Conservation (phyloP, 495 filamentous ascomycete genomes). For the Talaromyces trachyspermus region DNA sequence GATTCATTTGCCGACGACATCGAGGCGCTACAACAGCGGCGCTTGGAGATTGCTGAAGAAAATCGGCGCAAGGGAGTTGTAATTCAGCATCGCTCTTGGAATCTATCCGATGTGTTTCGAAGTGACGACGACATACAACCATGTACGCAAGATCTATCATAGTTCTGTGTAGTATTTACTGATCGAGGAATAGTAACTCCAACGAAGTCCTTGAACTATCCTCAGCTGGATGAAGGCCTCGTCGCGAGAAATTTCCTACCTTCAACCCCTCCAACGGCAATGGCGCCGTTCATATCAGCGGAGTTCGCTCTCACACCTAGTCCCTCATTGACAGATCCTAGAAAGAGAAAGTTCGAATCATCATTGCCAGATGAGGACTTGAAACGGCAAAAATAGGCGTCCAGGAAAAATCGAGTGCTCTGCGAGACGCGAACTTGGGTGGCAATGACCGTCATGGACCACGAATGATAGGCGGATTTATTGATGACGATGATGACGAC, state of each 20-base stretch:
- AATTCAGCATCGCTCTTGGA: conserved; percentile 57
- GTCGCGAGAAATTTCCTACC: conserved; percentile 14
- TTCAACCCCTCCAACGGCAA: conserved; percentile 28
- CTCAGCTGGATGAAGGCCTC: conserved; percentile 7
- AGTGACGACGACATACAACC: conserved; percentile 52
- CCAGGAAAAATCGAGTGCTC: background rate
- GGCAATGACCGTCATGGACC: background rate
- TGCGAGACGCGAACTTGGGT: background rate
- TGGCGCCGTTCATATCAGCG: conserved; percentile 59
- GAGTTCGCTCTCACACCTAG: conserved; percentile 50
- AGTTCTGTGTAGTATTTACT: conserved; percentile 5
- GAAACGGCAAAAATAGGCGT: conserved; percentile 35
- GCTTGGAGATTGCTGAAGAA: conserved; percentile 45
- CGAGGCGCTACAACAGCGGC: conserved; percentile 46
- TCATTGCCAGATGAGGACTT: conserved; percentile 27
- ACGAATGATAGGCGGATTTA: conserved; percentile 24
- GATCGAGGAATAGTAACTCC: conserved; percentile 30
- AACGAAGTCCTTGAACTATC: conserved; percentile 23
- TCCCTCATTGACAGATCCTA: conserved; percentile 33
- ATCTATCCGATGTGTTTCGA: conserved; percentile 51
- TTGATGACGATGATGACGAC: conserved; percentile 28
- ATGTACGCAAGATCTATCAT: conserved; percentile 21
- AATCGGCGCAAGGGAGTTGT: conserved; percentile 41
- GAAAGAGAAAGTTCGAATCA: conserved; percentile 44
- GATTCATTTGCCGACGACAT: conserved; percentile 53